These are phyloP conservation scores for Hypoxylon sp. DNA, from an alignment of 2,329 filamentous ascomycete species.

Conservation along the genomic window DNA sequence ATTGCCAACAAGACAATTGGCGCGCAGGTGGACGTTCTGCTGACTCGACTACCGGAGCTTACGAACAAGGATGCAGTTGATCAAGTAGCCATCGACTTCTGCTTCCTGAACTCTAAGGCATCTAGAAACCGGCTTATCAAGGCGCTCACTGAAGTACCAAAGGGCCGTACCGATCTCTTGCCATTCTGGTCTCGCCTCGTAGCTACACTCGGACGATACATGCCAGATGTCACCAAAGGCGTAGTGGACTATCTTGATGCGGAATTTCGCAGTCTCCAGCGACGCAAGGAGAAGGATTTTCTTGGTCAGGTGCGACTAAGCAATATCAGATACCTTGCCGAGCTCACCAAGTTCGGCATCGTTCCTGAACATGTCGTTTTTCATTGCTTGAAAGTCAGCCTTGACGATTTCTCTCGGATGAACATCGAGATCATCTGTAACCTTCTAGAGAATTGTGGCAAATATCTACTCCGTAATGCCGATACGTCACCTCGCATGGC, in stretches of 20 bases:
- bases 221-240: constrained; percentile 93
- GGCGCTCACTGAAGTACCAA: constrained; percentile 92
- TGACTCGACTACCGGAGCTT: constrained; percentile 90
- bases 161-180: constrained; percentile 90
- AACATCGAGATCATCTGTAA: constrained; percentile 99
- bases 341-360: constrained; percentile 97
- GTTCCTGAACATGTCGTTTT: constrained; percentile 99
- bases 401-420: constrained; percentile 98
- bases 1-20: constrained; percentile 99
- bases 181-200: constrained; percentile 93
- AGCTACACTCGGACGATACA: constrained; percentile 92
- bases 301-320: constrained; percentile 91
- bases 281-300: constrained; percentile 98
- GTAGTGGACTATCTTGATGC: constrained; percentile 94
- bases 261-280: constrained; percentile 95
- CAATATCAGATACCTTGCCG: constrained; percentile 97
- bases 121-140: constrained; percentile 95
- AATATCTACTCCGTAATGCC: constrained; percentile 91
- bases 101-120: constrained; percentile 97
- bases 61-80: constrained; percentile 94
- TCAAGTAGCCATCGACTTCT: constrained; percentile 94
- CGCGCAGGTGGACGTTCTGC: constrained; percentile 92
- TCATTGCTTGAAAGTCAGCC: constrained; percentile 95
- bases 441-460: constrained; percentile 93
- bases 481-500: constrained; percentile 94